These are phyloP conservation scores for Exophiala sp. DNA, from an alignment of 2,329 filamentous ascomycete genomes.

Conservation along the genomic window DNA sequence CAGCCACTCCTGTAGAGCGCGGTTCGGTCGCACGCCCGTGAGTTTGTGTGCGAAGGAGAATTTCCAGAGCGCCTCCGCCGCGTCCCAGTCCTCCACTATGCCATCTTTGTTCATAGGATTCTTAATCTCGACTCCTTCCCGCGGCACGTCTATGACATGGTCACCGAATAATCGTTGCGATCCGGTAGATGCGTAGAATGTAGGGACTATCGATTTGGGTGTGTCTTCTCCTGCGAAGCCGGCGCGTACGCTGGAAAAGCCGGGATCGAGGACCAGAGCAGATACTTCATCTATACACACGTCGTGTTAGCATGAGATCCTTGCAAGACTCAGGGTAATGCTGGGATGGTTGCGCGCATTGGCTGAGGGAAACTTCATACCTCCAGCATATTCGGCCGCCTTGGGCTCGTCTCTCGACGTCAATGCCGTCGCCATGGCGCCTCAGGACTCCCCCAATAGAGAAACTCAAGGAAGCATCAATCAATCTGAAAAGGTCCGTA, in stretches of 20 bases:
- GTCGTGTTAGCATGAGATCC: not conserved
- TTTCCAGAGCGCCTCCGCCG: conserved; percentile 85
- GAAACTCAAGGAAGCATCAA: not conserved
- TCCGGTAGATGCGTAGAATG: conserved; percentile 70
- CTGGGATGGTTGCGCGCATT: not conserved
- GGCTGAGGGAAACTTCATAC: conserved; percentile 33
- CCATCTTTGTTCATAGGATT: conserved; percentile 91
- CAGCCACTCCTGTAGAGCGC: conserved; percentile 71
- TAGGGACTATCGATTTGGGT: conserved; percentile 88
- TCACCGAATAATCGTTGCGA: conserved; percentile 75
- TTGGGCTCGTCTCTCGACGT: conserved; percentile 35
- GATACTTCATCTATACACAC: conserved; percentile 78
- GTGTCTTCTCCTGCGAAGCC: conserved; percentile 98
- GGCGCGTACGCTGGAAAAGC: conserved; percentile 84
- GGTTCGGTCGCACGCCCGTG: conserved; percentile 69
- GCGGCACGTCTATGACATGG: conserved; percentile 77
- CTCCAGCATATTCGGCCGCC: conserved; percentile 48
- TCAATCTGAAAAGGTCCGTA: too few relatives aligned
- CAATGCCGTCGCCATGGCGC: conserved; percentile 21
- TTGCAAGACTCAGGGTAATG: not conserved
- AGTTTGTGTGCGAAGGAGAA: conserved; percentile 84
- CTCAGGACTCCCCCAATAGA: not conserved
- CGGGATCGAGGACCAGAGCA: conserved; percentile 91
- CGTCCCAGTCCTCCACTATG: conserved; percentile 94
- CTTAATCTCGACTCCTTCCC: conserved; percentile 72